Percentiles rank a stretch among this genome's conserved stretches.
Evolutionary conservation across 148 eudicot genomes (phyloP).

Genomic region (Persicaria tinctoria): DNA sequence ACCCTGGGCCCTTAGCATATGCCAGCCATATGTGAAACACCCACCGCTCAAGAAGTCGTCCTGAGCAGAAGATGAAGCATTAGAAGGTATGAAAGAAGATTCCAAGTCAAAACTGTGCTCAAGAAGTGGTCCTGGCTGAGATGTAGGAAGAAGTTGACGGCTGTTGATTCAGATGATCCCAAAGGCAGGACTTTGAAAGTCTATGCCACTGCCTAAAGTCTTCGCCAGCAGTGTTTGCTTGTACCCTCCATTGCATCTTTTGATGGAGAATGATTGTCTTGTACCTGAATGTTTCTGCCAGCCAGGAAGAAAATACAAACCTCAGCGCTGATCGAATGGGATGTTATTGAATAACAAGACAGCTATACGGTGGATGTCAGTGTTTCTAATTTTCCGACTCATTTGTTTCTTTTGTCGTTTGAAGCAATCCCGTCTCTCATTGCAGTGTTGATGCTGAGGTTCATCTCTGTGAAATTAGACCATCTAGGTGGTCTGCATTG

Average conservation of each 20-base stretch:
- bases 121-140: too few species aligned
- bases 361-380: neutral
- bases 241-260: neutral
- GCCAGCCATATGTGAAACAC: too few species aligned
- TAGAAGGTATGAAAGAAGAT: neutral
- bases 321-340: neutral
- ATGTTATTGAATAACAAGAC: neutral
- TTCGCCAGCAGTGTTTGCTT: neutral
- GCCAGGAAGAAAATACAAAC: neutral
- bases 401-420: too few species aligned
- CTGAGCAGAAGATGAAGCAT: neutral
- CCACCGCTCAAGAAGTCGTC: neutral
- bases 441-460: too few species aligned
- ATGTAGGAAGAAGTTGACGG: neutral
- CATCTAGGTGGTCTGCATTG: too few species aligned
- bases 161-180: neutral
- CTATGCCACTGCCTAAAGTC: neutral
- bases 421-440: too few species aligned
- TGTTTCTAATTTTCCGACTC: neutral
- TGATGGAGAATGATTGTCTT: neutral
- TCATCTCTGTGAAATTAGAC: too few species aligned
- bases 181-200: neutral
- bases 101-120: neutral
- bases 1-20: too few species aligned
- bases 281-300: neutral